Evolutionary conservation across 257 asterid genomes (phyloP).

Genomic region (Plectranthus barbatus): DNA sequence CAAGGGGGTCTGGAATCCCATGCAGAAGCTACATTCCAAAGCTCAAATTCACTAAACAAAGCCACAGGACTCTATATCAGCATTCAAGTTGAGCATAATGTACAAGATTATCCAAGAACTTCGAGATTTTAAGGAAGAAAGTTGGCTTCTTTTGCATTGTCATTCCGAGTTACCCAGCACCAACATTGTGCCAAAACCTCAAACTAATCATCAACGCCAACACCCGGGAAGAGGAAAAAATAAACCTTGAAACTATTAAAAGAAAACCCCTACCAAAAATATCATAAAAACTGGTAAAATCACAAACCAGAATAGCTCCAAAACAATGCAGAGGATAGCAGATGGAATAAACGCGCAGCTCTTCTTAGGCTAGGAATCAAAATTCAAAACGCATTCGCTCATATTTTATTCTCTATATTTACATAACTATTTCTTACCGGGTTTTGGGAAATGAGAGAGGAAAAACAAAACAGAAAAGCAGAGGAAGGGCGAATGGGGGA

Average conservation of each 20-base stretch:
- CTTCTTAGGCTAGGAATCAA: conserved; percentile 17
- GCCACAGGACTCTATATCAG: not conserved
- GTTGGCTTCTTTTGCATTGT: no score
- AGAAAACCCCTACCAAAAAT: conserved; percentile 17
- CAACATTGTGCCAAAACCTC: conserved; percentile 18
- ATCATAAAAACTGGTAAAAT: not conserved
- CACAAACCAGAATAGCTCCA: conserved; percentile 26
- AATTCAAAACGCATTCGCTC: conserved; percentile 7
- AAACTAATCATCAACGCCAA: no score
- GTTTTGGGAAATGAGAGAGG: conserved; percentile 10
- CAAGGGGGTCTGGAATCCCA: conserved; percentile 14
- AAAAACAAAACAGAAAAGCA: conserved; percentile 13
- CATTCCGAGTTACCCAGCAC: conserved; percentile 10
- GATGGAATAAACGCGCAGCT: conserved; percentile 18
- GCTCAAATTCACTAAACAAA: no score
- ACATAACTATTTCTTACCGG: no score
- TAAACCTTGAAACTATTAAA: no score
- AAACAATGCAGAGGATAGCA: conserved; percentile 19
- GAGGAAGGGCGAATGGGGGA: conserved; percentile 17
- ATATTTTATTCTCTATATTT: no score
- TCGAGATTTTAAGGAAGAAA: not conserved
- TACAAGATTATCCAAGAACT: not conserved
- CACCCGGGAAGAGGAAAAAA: no score
- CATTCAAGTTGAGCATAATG: conserved; percentile 4
- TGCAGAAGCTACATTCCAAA: not conserved